Base-by-base conservation (phyloP, 2,329 filamentous ascomycete genomes). In the Trichoderma arundinaceum region DNA sequence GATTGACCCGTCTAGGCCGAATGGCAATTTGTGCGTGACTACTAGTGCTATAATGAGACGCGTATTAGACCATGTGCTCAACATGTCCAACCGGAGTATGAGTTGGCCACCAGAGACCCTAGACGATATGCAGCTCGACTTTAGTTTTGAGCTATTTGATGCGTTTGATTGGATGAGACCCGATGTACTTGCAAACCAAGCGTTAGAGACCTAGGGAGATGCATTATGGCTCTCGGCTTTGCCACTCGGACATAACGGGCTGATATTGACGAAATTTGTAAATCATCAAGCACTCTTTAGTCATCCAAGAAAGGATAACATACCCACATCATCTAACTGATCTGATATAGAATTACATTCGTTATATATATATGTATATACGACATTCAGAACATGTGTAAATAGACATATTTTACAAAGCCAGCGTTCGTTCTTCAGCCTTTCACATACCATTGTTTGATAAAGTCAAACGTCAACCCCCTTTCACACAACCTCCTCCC, bases 41-140 rank as follows among this genome's bases (percentile, higher is more conserved):
- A 82, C 80, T 71, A 81, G 81, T 65, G 74, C 74, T 2, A 76
- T 84, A n/a, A 83, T 85, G 51, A 79, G 82, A 61, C 79, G 77
- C 13, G 83, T 84, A 1, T 74, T 85, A 9, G 82, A 84, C 43
- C 80, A 83, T 53, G 78, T 81, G 3, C 74, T 85, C 10, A 83
- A 84, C 66, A 73, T 75, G 1, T 71, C 74, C 9, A 66, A 72
- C 1, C 71, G 73, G 33, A 39, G 33, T 7, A 53, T 46, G 33
- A 65, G 54, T 32, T 65, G 61, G 66, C n/a, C 66, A 28, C 70
- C 69, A n/a, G 69, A 48, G 3, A 35, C 48, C 4, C 49, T 65
- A 28, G 65, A 67, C 12, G 32, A 64, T 17, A 58, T 64, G 51
- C 67, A 72, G 67, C 71, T 52, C 1, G 77, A 78, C 49, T 80